Base-by-base conservation (phyloP, 2,329 filamentous ascomycete genomes). In the Penicillium digitatum region DNA sequence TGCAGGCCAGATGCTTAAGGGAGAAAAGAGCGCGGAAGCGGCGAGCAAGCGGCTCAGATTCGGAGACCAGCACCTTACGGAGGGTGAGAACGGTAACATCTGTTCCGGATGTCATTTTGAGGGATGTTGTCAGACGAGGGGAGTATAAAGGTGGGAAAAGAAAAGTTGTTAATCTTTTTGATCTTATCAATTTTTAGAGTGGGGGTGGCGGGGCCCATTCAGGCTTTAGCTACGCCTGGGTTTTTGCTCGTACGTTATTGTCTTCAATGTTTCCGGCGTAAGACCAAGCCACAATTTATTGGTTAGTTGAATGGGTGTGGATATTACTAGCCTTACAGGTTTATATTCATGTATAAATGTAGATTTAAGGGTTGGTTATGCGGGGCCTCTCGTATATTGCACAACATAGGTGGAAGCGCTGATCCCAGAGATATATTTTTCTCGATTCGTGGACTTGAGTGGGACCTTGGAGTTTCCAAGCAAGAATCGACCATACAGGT, bases 11-110 rank as follows among this genome's bases (percentile, higher is more conserved):
- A 73, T 97, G 89, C 79, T 99, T 99, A 57, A 99, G 86, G 18
- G 93, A 96, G 79, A 99, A 99, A 65, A 99, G 88, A 40, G 94
- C 93, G 66, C 94, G 90, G 77, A 97, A 99, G 61, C 94, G 90
- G 61, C 90, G 82, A 37, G 92, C 88, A 52, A 99, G 88, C 43
- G 92, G 86, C 59, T 89, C 87, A 14, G 82, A 77, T 78, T 97
- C 94, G 46, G 88, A 87, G 66, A 82, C 87, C 57, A 99, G 85
- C 56, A 87, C 88, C 68, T 87, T 82, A 69, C 90, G 87, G 35
- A 79, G 73, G 32, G 72, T 67, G 40, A 70, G 59, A 57, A 81
- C 70, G 8, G 76, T 76, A 27, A 55, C 52, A 34, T 67, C 69
- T n/a, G 63, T 68, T 34, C 67, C 63, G 58, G 68, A 66, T 37